Base-by-base conservation (phyloP, 306 rosid genomes). In the Sicyos edulis region DNA sequence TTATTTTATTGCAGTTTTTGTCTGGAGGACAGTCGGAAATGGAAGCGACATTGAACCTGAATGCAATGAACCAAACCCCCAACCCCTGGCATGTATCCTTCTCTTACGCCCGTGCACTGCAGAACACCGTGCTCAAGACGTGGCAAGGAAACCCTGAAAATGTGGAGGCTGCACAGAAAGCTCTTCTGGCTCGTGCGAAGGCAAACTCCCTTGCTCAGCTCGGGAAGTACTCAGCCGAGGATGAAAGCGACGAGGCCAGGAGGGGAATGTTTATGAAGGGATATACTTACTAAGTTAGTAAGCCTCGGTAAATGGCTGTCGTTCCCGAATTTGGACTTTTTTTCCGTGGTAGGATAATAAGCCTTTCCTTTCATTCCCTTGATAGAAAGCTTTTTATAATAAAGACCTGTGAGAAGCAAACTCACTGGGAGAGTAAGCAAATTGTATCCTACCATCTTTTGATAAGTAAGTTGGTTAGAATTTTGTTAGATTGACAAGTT, bases 81-180 rank as follows among this genome's bases (percentile, higher is more conserved):
- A 93, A 93, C 91, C 99, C 99, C 15, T 93, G 99, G 99, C 99
- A 93, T 17, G 97, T 93, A 2, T 93, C 99, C 72, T 91, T 93
- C 87, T 93, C 99, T 0, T 93, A 93, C 51, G 99, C 99, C 19
- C 96, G 99, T 72, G 99, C 99, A 12, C 76, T 93, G 76, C 99
- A 89, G 76, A 93, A 93, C 85, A 47, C 88, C 0, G 99, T 93
- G 73, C 97, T 93, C 11, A 93, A 89, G 87, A 79, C 99, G 52
- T 93, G 99, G 99, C 92, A 93, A 78, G 99, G 99, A 70, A 84
- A 32, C 53, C 91, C 97, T 0, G 89, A 91, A 85, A 93, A 89
- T 12, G 71, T 83, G 1, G 92, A 86, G 75, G 89, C 88, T 1
- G 99, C 91, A 26, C 99, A 93, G 62, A 85, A 80, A 84, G 53